Evolutionary conservation across 1,139 yeast genomes (phyloP).

Genomic region (Saccharomyces hybrid): DNA sequence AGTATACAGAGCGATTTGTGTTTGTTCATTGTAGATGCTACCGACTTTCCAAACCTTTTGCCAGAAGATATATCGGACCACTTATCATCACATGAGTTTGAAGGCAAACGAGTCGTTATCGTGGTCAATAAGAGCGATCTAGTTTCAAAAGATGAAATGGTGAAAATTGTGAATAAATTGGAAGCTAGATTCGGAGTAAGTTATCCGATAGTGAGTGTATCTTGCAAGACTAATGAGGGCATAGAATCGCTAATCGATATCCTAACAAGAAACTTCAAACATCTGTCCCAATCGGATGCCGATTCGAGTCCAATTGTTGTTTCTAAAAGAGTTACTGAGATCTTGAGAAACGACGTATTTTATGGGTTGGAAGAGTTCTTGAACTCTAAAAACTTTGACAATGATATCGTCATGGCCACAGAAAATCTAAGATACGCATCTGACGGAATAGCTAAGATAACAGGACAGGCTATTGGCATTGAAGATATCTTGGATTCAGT

Average conservation of each 20-base stretch:
- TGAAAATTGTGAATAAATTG: background rate
- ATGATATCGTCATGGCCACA: constrained; percentile 71
- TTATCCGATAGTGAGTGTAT: constrained; percentile 38
- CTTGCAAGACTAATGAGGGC: constrained; percentile 58
- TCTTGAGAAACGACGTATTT: constrained; percentile 66
- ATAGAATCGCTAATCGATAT: constrained; percentile 38
- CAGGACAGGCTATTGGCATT: constrained; percentile 81
- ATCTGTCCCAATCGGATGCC: constrained; percentile 38
- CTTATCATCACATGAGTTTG: background rate
- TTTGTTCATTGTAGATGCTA: constrained; percentile 40
- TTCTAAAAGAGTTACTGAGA: constrained; percentile 68
- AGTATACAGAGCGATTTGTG: constrained; percentile 56
- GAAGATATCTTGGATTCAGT: constrained; percentile 90
- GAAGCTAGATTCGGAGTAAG: background rate
- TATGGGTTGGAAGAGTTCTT: constrained; percentile 61
- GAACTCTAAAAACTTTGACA: constrained; percentile 41
- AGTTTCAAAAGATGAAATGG: constrained; percentile 18
- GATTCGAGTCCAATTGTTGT: constrained; percentile 58
- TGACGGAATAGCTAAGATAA: constrained; percentile 87
- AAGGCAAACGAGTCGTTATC: constrained; percentile 32
- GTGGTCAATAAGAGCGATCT: constrained; percentile 61
- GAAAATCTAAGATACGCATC: constrained; percentile 69
- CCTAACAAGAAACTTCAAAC: constrained; percentile 42
- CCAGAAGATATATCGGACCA: background rate
- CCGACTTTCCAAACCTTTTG: constrained; percentile 5